phyloP scores from a whole-genome alignment of 331 rosid genomes.

The Spiraea crenata region DNA sequence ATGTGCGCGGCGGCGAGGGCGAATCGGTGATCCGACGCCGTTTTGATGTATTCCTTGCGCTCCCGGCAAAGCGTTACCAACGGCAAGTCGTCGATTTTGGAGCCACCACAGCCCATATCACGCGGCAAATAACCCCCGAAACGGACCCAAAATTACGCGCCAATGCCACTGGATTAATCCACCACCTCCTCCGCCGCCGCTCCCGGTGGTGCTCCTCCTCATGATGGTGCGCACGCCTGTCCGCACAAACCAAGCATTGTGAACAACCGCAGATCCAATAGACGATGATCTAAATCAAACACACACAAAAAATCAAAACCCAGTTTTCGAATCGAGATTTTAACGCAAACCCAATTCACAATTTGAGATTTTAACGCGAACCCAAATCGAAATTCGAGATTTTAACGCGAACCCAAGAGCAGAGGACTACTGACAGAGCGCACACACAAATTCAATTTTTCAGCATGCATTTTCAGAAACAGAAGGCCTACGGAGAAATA shows the following conservation, averaged over 20 bases:
- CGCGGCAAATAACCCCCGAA: conserved; percentile 26
- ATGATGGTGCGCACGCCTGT: conserved; percentile 35
- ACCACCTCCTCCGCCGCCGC: conserved; percentile 9
- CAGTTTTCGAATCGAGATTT: not conserved
- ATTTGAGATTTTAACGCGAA: not conserved
- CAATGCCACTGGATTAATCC: conserved; percentile 8
- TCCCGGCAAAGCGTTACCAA: conserved; percentile 78
- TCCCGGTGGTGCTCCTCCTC: conserved; percentile 7
- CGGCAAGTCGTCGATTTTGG: conserved; percentile 83
- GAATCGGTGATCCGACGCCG: conserved; percentile 78
- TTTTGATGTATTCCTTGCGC: conserved; percentile 58
- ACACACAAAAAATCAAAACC: conserved; percentile 21
- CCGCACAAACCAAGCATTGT: conserved; percentile 47
- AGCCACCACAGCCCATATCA: conserved; percentile 88
- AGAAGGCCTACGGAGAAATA: not conserved
- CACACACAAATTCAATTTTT: too few relatives aligned
- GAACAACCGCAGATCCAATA: conserved; percentile 32
- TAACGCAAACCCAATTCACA: not conserved
- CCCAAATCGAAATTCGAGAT: not conserved
- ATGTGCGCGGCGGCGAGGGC: conserved; percentile 93
- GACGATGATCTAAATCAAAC: conserved; percentile 21
- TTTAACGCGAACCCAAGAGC: conserved; percentile 4
- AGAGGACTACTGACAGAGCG: conserved; percentile 1
- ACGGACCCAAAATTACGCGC: conserved; percentile 10
- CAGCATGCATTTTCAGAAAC: too few relatives aligned